A percentile compares a stretch with the other conserved stretches of the same genome.
phyloP scores from a whole-genome alignment of 768 basidiomycete species.

The Russula earlei region DNA sequence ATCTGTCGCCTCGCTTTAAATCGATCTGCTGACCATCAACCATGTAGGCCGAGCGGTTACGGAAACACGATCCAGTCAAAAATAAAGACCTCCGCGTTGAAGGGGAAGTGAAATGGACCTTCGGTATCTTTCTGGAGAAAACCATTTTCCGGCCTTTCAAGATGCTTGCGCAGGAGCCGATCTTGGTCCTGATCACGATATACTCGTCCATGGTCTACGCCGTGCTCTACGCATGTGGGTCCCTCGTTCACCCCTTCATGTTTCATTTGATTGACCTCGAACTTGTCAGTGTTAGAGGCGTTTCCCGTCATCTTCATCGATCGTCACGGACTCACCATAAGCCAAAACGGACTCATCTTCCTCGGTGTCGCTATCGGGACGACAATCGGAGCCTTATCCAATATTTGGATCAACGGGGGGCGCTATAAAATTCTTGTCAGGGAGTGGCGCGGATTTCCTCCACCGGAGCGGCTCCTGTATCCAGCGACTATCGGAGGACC shows the following conservation, averaged over 20 bases:
- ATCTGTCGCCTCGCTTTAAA: neutral
- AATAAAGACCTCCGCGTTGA: conserved; percentile 42
- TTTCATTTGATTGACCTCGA: neutral
- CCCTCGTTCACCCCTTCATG: neutral
- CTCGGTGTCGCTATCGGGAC: conserved; percentile 32
- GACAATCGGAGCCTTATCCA: conserved; percentile 25
- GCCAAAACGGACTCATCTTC: conserved; percentile 31
- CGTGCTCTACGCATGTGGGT: conserved; percentile 48
- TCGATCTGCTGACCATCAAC: neutral
- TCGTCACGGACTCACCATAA: conserved; percentile 27
- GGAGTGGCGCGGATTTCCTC: conserved; percentile 33
- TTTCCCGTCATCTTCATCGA: conserved; percentile 31
- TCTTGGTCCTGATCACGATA: conserved; percentile 49
- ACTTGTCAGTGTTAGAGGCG: conserved; percentile 28
- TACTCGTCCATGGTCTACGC: conserved; percentile 55
- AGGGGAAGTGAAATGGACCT: conserved; percentile 50
- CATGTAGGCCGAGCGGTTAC: conserved; percentile 36
- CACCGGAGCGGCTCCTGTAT: conserved; percentile 32
- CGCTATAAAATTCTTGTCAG: conserved; percentile 25
- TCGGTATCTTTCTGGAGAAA: conserved; percentile 40
- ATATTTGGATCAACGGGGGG: conserved; percentile 20
- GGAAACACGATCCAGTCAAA: conserved; percentile 40
- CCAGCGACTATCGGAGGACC: conserved; percentile 31
- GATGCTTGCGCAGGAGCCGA: conserved; percentile 54
- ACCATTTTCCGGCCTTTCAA: conserved; percentile 50